Evolutionary conservation across 148 eudicot species (phyloP).

Genomic region (Cornus controversa): DNA sequence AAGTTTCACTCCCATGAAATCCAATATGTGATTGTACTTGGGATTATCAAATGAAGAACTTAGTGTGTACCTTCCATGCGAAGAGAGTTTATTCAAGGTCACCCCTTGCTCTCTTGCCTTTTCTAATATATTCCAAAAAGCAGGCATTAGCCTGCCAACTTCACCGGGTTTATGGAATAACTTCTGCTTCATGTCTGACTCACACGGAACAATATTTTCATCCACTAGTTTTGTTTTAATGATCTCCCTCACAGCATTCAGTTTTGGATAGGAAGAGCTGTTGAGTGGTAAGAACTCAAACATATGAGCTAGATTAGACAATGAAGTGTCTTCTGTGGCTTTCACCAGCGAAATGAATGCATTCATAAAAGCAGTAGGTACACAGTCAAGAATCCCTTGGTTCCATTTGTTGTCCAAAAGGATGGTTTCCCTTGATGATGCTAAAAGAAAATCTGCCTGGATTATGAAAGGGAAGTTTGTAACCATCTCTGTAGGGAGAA

Average conservation of each 20-base stretch:
- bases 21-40: constrained; percentile 37
- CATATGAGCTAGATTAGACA: constrained; percentile 38
- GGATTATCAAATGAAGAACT: constrained; percentile 50
- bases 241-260: constrained; percentile 41
- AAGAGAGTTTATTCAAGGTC: constrained; percentile 46
- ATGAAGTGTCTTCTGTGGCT: constrained; percentile 38
- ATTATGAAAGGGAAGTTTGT: constrained; percentile 71
- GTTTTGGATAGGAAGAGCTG: constrained; percentile 28
- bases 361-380: constrained; percentile 51
- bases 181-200: constrained; percentile 41
- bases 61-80: constrained; percentile 58
- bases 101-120: constrained; percentile 40
- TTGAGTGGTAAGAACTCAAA: constrained; percentile 52
- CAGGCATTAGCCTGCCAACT: constrained; percentile 48
- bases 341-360: constrained; percentile 51
- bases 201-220: constrained; percentile 51
- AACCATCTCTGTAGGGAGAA: constrained; percentile 69
- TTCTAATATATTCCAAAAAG: constrained; percentile 50
- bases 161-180: constrained; percentile 59
- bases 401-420: constrained; percentile 66
- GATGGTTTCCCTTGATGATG: constrained; percentile 67
- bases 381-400: constrained; percentile 65
- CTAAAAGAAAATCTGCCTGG: constrained; percentile 71
- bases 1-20: constrained; percentile 45
- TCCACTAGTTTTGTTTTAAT: constrained; percentile 35